Conservation (phyloP, 805 yeast species). For the Blastobotrys terrestris region DNA sequence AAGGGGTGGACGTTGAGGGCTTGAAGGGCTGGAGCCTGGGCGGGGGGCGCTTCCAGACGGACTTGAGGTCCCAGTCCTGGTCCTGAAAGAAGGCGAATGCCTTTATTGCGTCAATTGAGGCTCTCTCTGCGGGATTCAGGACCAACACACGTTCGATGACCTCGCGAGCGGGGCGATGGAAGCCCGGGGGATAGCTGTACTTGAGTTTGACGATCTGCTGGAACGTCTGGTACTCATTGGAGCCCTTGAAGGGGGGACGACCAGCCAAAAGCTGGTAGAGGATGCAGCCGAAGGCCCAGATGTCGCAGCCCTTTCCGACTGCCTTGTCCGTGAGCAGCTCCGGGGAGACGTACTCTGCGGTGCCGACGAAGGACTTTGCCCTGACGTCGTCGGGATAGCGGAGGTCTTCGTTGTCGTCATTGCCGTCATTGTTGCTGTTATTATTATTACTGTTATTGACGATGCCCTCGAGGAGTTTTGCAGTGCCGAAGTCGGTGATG, state of each 20-base stretch:
- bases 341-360: slow-evolving; percentile 95
- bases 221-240: slow-evolving; percentile 78
- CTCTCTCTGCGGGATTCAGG: slow-evolving; percentile 64
- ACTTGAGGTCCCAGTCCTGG: slow-evolving; percentile 62
- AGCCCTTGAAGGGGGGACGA: slow-evolving; percentile 82
- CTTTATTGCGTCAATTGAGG: slow-evolving; percentile 51
- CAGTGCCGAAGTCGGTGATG: slow-evolving; percentile 98
- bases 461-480: slow-evolving; percentile 54
- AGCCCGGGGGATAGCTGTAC: slow-evolving; percentile 62
- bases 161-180: slow-evolving; percentile 59
- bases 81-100: slow-evolving; percentile 64
- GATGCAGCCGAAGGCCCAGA: slow-evolving; percentile 95
- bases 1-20: slow-evolving; percentile 7
- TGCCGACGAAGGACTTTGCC: slow-evolving; percentile 79
- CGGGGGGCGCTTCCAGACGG: slow-evolving; percentile 61
- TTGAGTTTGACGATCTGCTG: slow-evolving; percentile 78
- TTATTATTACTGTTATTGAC: too few species aligned
- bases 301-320: slow-evolving; percentile 77
- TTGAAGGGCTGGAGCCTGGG: slow-evolving; percentile 70
- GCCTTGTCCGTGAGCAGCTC: slow-evolving; percentile 72
- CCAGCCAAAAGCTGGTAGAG: slow-evolving; percentile 79
- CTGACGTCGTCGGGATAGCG: slow-evolving; percentile 34
- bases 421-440: slow-evolving; percentile 27
- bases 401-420: slow-evolving; percentile 2
- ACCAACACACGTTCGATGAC: slow-evolving; percentile 61